Base-by-base conservation (phyloP, 176 grass and related monocot species). In the Oropetium thomaeum region DNA sequence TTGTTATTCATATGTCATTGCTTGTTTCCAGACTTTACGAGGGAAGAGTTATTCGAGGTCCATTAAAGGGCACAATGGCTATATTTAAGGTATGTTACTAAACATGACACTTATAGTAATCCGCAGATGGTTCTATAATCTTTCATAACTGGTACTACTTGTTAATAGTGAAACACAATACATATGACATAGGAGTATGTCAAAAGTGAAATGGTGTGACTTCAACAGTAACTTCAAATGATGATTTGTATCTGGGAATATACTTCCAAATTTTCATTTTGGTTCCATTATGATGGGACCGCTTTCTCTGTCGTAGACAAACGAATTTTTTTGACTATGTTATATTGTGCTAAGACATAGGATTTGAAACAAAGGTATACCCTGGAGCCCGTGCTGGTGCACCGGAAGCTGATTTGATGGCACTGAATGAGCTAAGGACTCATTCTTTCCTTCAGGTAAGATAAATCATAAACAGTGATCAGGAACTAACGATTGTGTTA, bases 321-420 rank as follows among this genome's bases (percentile, higher is more conserved):
- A 70, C 72, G 66, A 78, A 81, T 73, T 27, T 52, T 52, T 66
- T 93, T 86, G 30, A 86, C 10, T 52, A 57, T 72, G n/a, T 88
- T 72, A 77, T 83, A 84, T 81, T 81, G 59, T 79, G 37, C 78
- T 90, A 76, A 85, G 38, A 83, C 70, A 72, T 93, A 67, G 80
- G 44, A 59, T 89, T 79, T 78, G 79, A 68, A 75, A 87, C 79
- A 65, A 81, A 97, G 94, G 94, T 93, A 78, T 97, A 97, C 82
- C 94, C 90, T 75, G 86, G 94, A 84, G 69, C 62, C 41, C 73
- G 69, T 71, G 73, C 70, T 70, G 88, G 88, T 85, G 81, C 90
- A 87, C 82, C 76, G 69, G 94, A 97, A 97, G 85, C 77, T 55
- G 89, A 93, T 89, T 87, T 93, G 69, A 93, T 97, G 94, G 90